Evolutionary conservation across 805 yeast species (phyloP), one percentile per base, ranked within the genome.

Genomic region (Yamadazyma paraphyllophila): DNA sequence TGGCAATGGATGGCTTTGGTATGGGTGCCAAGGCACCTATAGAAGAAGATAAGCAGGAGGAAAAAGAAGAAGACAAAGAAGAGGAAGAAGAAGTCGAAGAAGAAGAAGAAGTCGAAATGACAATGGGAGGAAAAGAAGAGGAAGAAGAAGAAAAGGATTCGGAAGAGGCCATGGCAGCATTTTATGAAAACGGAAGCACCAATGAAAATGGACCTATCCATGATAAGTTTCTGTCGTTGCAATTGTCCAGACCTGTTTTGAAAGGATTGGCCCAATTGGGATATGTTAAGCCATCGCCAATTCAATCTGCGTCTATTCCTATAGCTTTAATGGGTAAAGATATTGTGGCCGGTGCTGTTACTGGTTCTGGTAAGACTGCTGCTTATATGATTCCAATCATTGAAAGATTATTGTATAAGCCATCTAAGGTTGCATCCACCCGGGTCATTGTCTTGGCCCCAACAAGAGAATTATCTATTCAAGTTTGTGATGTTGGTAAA

Each of bases 361-460:
- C 99, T 4, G 99, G 99, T 72, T 92, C 98, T 15, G 99, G 99
- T 78, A 94, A 94, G 65, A 94, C 99, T 17, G 99, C 97, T 2
- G 99, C 99, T 1, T 94, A 89, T 63, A 83, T 94, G 85, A 86
- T 94, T 45, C 99, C 99, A 11, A 88, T 91, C 37, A 81, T 94
- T 49, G 99, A 94, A 69, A 82, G 99, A 68, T 73, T 94, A 30
- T 69, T 94, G 26, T 92, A 84, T 68, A 88, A 94, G 57, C 97
- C 98, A 10, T 76, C 88, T 44, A 87, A 87, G 58, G 69, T 87
- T 4, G 85, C 97, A 0, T 79, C 95, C 1, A 91, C 98, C 1
- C 79, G 97, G 62, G 99, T 94, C 14, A 78, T 94, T 35, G 88
- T 94, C 7, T 72, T 94, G 48, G 80, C 97, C 0, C 99, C 99